Percentiles rank a stretch among this genome's conserved stretches.
Evolutionary conservation across 2,329 filamentous ascomycete species (phyloP).

Genomic region (Pseudocercospora eumusae): DNA sequence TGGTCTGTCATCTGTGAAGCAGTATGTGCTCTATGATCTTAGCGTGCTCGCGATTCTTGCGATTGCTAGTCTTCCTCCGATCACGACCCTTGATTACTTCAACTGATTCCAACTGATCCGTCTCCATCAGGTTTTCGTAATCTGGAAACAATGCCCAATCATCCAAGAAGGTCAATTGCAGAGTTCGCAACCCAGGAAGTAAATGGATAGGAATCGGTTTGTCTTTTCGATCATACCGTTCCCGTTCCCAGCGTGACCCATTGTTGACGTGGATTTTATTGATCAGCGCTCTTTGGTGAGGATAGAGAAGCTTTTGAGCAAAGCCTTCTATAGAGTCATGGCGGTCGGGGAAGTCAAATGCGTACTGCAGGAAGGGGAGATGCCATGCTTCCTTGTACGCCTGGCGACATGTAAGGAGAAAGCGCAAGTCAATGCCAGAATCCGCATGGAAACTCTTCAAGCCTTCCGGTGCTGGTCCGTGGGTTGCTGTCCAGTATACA

Average conservation of each 20-base stretch:
- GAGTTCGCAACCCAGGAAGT: neutral
- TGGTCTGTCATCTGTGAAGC: neutral
- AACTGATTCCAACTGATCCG: neutral
- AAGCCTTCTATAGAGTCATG: neutral
- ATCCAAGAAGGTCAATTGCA: neutral
- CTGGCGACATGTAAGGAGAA: conserved; percentile 4
- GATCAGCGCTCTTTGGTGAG: conserved; percentile 1
- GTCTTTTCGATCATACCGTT: neutral
- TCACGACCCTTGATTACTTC: conserved; percentile 11
- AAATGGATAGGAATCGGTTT: neutral
- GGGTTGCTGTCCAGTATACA: too few species aligned
- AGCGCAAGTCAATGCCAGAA: neutral
- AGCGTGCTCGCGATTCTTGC: neutral
- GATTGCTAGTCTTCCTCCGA: neutral
- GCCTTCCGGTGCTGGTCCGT: neutral
- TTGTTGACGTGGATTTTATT: neutral
- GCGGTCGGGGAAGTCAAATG: neutral
- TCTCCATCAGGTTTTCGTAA: neutral
- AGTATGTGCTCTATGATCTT: neutral
- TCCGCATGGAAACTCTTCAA: neutral
- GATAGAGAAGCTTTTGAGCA: neutral
- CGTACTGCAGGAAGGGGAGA: conserved; percentile 7
- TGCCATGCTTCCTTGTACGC: conserved; percentile 8
- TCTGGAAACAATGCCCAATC: neutral
- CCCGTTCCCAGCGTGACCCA: neutral